Conservation (phyloP, 2,329 filamentous ascomycete genomes). For the Epichloe coenophiala region DNA sequence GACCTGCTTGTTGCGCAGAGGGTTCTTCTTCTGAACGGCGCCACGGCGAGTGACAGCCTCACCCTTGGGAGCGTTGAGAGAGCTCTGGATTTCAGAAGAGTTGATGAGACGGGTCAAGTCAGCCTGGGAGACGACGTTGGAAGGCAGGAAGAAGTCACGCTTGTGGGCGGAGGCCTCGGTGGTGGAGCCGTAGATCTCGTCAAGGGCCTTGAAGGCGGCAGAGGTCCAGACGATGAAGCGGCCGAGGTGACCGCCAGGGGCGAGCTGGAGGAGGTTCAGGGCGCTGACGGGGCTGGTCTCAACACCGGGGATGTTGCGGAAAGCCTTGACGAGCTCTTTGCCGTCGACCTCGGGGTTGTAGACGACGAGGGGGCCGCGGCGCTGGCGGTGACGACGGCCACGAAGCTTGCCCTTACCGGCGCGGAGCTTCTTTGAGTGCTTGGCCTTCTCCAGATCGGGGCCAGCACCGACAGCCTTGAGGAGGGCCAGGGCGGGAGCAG, state of each 20-base stretch:
- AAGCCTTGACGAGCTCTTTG: slow-evolving; percentile 83
- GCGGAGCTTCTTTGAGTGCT: slow-evolving; percentile 89
- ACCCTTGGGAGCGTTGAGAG: slow-evolving; percentile 84
- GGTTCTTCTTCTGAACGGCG: slow-evolving; percentile 99
- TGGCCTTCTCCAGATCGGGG: slow-evolving; percentile 87
- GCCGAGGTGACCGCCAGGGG: slow-evolving; percentile 94
- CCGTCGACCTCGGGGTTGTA: slow-evolving; percentile 94
- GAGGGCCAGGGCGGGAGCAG: slow-evolving; percentile 71
- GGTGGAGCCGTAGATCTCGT: slow-evolving; percentile 92
- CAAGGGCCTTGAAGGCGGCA: slow-evolving; percentile 87
- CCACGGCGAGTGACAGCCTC: slow-evolving; percentile 79
- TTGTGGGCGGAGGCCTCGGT: slow-evolving; percentile 82
- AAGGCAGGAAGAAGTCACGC: slow-evolving; percentile 97
- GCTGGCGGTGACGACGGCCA: slow-evolving; percentile 91
- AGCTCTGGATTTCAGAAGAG: slow-evolving; percentile 95
- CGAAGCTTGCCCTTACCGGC: slow-evolving; percentile 98
- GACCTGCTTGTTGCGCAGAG: slow-evolving; percentile 96
- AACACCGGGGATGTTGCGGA: slow-evolving; percentile 98
- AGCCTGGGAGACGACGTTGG: slow-evolving; percentile 83
- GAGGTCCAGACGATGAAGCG: slow-evolving; percentile 99
- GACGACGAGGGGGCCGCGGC: slow-evolving; percentile 93
- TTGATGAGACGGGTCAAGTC: slow-evolving; percentile 98
- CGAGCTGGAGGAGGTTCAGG: slow-evolving; percentile 97
- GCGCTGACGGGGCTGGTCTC: slow-evolving; percentile 90
- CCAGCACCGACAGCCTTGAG: slow-evolving; percentile 85